A percentile compares a stretch with the other conserved stretches of the same genome.
These are phyloP conservation scores for Xylariaceae sp. DNA, from an alignment of 2,329 filamentous ascomycete genomes.

Conservation along the genomic window DNA sequence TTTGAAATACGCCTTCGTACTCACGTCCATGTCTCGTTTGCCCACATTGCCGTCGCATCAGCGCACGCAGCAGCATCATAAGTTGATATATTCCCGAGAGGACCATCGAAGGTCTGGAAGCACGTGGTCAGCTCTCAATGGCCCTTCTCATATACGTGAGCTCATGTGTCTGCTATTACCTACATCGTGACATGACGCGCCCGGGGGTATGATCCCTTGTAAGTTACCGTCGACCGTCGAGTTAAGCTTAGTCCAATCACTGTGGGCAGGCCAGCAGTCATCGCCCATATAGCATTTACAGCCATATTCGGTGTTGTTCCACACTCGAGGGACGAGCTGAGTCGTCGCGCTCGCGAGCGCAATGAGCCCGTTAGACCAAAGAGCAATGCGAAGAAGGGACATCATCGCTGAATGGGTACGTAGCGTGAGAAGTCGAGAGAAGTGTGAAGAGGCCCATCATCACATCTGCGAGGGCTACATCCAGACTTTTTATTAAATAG, in stretches of 20 bases:
- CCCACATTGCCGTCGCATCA: constrained; percentile 25
- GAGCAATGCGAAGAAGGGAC: too few relatives aligned
- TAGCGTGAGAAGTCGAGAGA: too few relatives aligned
- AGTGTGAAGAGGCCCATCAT: too few relatives aligned
- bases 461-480: too few relatives aligned
- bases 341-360: constrained; percentile 4
- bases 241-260: constrained; percentile 29
- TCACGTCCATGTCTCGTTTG: constrained; percentile 34
- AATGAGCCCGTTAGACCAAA: constrained; percentile 2
- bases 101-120: constrained; percentile 30
- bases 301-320: constrained; percentile 24
- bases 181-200: constrained; percentile 11
- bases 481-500: too few relatives aligned
- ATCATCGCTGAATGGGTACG: too few relatives aligned
- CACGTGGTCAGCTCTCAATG: not conserved
- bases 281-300: constrained; percentile 30
- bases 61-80: constrained; percentile 32
- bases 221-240: constrained; percentile 33
- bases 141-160: not conserved
- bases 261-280: constrained; percentile 26
- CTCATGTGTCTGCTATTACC: not conserved
- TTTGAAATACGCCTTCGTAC: too few relatives aligned
- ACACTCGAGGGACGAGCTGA: constrained; percentile 15
- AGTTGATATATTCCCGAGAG: constrained; percentile 31
- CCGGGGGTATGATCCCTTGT: constrained; percentile 24